A percentile compares a stretch with the other conserved stretches of the same genome.
phyloP scores from a whole-genome alignment of 106 monocot genomes.

The Chionographis japonica region DNA sequence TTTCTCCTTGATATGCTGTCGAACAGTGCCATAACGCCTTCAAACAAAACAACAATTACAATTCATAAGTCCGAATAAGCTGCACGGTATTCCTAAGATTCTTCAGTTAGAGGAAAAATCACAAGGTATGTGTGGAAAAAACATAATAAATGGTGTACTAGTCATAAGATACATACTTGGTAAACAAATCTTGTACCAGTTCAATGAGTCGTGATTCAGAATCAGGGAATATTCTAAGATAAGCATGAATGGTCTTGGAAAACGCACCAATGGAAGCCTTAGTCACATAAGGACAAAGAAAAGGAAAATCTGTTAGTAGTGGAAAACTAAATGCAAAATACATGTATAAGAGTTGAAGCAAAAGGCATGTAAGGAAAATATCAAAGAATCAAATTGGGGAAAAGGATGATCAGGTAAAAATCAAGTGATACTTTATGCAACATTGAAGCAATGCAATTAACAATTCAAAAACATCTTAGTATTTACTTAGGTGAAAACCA shows the following conservation, averaged over 20 bases:
- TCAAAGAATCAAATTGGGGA: background rate
- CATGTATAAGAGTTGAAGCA: background rate
- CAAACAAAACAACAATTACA: conserved; percentile 23
- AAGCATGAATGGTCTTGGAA: conserved; percentile 75
- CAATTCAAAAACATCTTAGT: too few species aligned
- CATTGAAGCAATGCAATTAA: too few species aligned
- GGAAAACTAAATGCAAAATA: background rate
- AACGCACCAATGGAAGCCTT: conserved; percentile 77
- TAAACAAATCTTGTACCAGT: conserved; percentile 77
- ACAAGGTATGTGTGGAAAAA: conserved; percentile 1
- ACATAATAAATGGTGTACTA: background rate
- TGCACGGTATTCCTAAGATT: background rate
- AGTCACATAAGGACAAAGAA: background rate
- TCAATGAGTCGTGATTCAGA: conserved; percentile 77
- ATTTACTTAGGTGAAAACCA: too few species aligned
- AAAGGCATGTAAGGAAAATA: background rate
- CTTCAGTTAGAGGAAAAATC: background rate
- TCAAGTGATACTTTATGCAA: too few species aligned
- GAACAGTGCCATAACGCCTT: conserved; percentile 66
- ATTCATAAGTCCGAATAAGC: conserved; percentile 2
- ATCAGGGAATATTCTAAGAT: conserved; percentile 97
- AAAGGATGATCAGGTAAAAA: background rate
- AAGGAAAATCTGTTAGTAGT: too few species aligned
- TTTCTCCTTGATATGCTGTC: conserved; percentile 42
- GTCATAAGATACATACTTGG: conserved; percentile 41